phyloP scores from a whole-genome alignment of 768 basidiomycete genomes.

The Calocybe cyanea region DNA sequence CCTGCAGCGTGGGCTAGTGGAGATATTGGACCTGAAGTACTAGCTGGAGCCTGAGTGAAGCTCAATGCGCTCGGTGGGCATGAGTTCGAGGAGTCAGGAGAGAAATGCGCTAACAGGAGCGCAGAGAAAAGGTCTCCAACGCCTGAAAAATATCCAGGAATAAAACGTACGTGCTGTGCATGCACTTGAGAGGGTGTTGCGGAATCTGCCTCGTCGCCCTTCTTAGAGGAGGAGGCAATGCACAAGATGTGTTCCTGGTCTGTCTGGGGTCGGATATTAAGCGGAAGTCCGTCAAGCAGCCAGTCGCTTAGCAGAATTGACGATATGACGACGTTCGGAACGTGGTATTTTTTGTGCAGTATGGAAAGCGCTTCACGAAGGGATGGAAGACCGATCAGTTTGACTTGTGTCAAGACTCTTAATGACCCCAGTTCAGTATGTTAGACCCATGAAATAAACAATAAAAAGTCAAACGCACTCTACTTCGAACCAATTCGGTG shows the following conservation, averaged over 20 bases:
- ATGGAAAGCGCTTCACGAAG: conserved; percentile 64
- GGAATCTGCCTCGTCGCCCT: too few species aligned
- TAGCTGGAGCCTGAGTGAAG: too few species aligned
- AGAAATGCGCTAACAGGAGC: conserved; percentile 76
- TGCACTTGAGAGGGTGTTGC: conserved; percentile 30
- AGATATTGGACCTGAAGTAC: conserved; percentile 15
- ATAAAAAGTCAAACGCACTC: conserved; percentile 74
- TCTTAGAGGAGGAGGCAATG: conserved; percentile 57
- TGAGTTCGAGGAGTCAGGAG: background rate
- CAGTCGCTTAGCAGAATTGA: conserved; percentile 73
- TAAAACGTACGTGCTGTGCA: conserved; percentile 67
- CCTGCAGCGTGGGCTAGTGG: conserved; percentile 60
- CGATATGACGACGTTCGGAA: conserved; percentile 89
- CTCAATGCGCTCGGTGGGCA: too few species aligned
- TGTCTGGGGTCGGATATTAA: conserved; percentile 34
- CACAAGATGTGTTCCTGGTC: conserved; percentile 65
- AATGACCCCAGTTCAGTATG: too few species aligned
- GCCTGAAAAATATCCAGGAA: conserved; percentile 92
- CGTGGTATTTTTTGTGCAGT: conserved; percentile 71
- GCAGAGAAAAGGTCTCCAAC: conserved; percentile 97
- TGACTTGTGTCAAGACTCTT: conserved; percentile 73
- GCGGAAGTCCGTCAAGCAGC: conserved; percentile 54
- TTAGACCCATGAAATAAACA: too few species aligned
- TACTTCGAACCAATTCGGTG: conserved; percentile 97
- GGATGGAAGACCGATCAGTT: conserved; percentile 63